Evolutionary conservation across 257 asterid species (phyloP), one percentile per base, ranked within the genome.

Genomic region (Parsonsia alboflavescens): DNA sequence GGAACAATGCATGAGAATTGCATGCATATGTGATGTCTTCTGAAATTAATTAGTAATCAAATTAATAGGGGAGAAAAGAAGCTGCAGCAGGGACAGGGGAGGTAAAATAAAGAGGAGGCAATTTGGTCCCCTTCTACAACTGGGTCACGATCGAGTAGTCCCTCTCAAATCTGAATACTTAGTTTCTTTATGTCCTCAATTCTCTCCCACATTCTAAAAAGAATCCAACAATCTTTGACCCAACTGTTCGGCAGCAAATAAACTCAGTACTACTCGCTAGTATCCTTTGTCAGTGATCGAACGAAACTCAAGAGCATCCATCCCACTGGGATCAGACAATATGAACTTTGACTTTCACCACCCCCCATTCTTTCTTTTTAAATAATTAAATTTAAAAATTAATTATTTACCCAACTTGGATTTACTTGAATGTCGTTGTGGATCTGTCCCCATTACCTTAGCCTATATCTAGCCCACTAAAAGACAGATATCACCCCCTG

Each of bases 291-390:
- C 89, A 82, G 21, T 68, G 82, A 85, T 87, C 88, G 86, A 84
- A 85, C 81, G 75, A 33, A 33, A 33, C 39, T 33, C 39, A 33
- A 33, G 3, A 33, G 39, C 78, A 73, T 33, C 39, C 46, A 42
- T 77, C 89, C 87, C 84, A 85, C 85, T 90, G 80, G 89, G 93
- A 83, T 91, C 91, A 80, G 88, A 88, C 96, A 83, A 86, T 85
- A 76, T 85, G 81, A 82, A 85, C 84, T 79, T 90, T 87, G 94
- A 91, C 92, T 86, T 89, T 85, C 86, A 84, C 50, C 48, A 48
- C 84, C 83, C 71, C 54, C 63, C 6, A 74, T 75, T 83, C 80
- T 50, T 73, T 16, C 17, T 17, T 52, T 67, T n/a, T n/a, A n/a
- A n/a, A n/a, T n/a, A n/a, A n/a, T n/a, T n/a, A n/a, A n/a, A n/a